Evolutionary conservation across 208 protist genomes (phyloP).

Genomic region (Trypanosoma grayi): DNA sequence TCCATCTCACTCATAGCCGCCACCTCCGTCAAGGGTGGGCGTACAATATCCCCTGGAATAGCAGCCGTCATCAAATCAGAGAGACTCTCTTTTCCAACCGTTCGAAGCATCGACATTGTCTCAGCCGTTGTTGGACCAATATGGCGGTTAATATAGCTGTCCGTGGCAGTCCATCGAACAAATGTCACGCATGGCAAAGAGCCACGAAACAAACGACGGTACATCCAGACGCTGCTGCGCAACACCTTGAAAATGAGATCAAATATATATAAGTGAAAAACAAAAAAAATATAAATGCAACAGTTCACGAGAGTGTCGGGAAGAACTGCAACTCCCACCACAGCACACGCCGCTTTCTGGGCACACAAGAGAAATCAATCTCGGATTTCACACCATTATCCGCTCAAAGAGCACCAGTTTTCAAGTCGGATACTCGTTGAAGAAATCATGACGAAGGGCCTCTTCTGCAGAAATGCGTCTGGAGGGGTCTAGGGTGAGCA

Average conservation of each 20-base stretch:
- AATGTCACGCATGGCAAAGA: not conserved
- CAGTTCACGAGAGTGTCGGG: too few species aligned
- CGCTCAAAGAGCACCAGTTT: too few species aligned
- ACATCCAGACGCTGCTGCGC: constrained; percentile 34
- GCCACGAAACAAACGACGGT: constrained; percentile 30
- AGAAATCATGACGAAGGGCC: constrained; percentile 68
- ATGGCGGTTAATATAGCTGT: constrained; percentile 91
- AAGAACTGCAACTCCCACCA: too few species aligned
- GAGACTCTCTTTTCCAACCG: constrained; percentile 65
- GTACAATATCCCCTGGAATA: constrained; percentile 72
- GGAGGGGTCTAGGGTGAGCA: constrained; percentile 63
- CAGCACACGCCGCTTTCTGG: too few species aligned
- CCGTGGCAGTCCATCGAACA: constrained; percentile 54
- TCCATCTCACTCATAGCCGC: constrained; percentile 72
- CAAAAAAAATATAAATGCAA: constrained; percentile 4
- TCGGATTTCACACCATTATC: too few species aligned
- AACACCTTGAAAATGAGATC: not conserved
- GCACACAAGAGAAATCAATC: too few species aligned
- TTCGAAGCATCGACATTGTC: constrained; percentile 86
- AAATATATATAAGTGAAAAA: not conserved
- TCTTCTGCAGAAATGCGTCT: constrained; percentile 40
- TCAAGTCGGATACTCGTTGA: constrained; percentile 21
- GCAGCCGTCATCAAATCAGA: constrained; percentile 74
- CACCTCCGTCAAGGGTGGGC: constrained; percentile 43
- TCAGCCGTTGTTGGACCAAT: constrained; percentile 85